Evolutionary conservation across 768 basidiomycete species (phyloP).

Genomic region (Tubosaeta sp.): DNA sequence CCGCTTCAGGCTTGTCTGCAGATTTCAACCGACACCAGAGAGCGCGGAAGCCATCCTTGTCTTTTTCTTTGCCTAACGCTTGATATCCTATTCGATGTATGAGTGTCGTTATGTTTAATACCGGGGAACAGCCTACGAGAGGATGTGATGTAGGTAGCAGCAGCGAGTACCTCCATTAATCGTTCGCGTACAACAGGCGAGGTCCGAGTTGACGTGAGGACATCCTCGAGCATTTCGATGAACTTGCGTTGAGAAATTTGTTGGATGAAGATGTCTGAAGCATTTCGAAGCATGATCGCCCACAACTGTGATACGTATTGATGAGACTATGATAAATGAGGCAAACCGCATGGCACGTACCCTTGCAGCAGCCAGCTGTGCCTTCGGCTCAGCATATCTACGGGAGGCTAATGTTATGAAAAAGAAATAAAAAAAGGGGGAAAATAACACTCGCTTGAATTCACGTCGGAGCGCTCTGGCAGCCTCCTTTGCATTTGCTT

Average conservation of each 20-base stretch:
- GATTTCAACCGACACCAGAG: constrained; percentile 83
- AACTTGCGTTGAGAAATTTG: constrained; percentile 76
- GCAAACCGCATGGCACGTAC: constrained; percentile 37
- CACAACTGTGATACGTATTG: constrained; percentile 51
- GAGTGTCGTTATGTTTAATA: background rate
- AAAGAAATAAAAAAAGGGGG: constrained; percentile 1
- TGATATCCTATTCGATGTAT: constrained; percentile 17
- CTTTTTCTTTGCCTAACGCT: constrained; percentile 25
- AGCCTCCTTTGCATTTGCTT: constrained; percentile 77
- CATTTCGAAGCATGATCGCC: constrained; percentile 88
- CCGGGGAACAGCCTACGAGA: constrained; percentile 15
- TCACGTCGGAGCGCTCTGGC: constrained; percentile 76
- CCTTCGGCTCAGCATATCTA: constrained; percentile 71
- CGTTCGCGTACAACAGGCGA: constrained; percentile 80
- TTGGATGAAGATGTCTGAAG: constrained; percentile 63
- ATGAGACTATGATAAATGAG: constrained; percentile 1
- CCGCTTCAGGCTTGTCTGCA: constrained; percentile 77
- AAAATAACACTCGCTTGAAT: constrained; percentile 59
- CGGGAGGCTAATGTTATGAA: constrained; percentile 1
- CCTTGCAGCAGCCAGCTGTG: constrained; percentile 72
- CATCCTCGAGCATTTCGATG: constrained; percentile 72
- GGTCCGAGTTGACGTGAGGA: constrained; percentile 57
- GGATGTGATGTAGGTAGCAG: constrained; percentile 57
- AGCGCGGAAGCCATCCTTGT: constrained; percentile 55
- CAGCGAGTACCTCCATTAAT: constrained; percentile 75